These are phyloP conservation scores for Claviceps fusiformis DNA, from an alignment of 2,329 filamentous ascomycete species.

Conservation along the genomic window DNA sequence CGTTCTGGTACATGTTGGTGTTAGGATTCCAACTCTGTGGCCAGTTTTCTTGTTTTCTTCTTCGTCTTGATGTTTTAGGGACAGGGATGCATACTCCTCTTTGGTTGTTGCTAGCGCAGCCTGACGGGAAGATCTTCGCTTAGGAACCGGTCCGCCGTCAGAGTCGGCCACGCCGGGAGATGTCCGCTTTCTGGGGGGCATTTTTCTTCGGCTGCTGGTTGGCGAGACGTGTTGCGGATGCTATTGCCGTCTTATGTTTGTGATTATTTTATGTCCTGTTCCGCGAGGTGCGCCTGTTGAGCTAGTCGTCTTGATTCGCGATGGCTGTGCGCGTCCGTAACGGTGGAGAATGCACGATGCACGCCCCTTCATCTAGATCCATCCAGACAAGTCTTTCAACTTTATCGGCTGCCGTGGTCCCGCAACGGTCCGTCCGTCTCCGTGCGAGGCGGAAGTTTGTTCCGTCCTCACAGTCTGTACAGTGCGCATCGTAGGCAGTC, in stretches of 20 bases:
- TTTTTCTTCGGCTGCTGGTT: neutral
- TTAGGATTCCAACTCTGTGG: neutral
- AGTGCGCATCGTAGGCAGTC: too few species aligned
- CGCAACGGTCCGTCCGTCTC: neutral
- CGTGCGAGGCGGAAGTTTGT: neutral
- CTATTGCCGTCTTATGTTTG: neutral
- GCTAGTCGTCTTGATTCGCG: neutral
- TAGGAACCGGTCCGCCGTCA: slow-evolving; percentile 10
- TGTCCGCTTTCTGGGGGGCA: slow-evolving; percentile 1
- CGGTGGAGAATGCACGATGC: neutral
- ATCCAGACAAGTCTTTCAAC: neutral
- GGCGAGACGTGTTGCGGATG: neutral
- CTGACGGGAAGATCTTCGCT: slow-evolving; percentile 17
- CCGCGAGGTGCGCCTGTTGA: neutral
- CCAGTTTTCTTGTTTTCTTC: neutral
- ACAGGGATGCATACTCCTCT: neutral
- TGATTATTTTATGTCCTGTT: neutral
- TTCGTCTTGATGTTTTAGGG: neutral
- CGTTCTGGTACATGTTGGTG: neutral
- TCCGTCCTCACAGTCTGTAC: neutral
- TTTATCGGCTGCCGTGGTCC: neutral
- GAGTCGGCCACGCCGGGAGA: slow-evolving; percentile 3
- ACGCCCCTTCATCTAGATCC: neutral
- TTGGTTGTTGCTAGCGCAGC: slow-evolving; percentile 4
- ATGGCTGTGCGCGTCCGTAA: neutral